Conservation (phyloP, 169 alveolate species). For the Babesia bigemina region DNA sequence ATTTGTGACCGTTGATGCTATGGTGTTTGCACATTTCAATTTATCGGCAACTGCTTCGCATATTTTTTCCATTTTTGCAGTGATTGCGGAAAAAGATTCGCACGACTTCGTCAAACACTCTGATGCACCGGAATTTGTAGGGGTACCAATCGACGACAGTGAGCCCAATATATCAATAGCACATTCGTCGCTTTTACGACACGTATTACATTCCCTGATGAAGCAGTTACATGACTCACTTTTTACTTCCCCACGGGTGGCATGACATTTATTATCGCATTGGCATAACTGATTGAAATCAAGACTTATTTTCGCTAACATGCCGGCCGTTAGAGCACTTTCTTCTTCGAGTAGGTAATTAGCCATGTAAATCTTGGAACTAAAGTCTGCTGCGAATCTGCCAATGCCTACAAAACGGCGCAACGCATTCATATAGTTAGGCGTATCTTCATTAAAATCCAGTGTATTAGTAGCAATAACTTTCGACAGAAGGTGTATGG, state of each 20-base stretch:
- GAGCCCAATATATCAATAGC: background rate
- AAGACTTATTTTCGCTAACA: too few species aligned
- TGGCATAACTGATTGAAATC: background rate
- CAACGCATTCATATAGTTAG: background rate
- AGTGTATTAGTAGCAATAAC: background rate
- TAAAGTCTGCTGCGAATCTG: background rate
- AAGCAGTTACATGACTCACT: background rate
- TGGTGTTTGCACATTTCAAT: background rate
- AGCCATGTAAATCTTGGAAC: too few species aligned
- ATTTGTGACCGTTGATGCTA: background rate
- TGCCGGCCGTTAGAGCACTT: too few species aligned
- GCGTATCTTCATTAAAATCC: background rate
- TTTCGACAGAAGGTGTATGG: background rate
- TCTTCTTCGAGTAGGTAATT: too few species aligned
- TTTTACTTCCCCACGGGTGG: too few species aligned
- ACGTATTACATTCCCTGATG: background rate
- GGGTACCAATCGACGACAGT: background rate
- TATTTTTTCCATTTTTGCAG: background rate
- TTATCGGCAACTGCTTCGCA: background rate
- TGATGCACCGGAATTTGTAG: too few species aligned
- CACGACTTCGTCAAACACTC: too few species aligned
- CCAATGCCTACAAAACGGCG: background rate
- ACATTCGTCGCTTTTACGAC: background rate
- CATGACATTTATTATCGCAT: background rate
- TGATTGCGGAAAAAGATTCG: too few species aligned